These are phyloP conservation scores for Apiospora malaysiana DNA, from an alignment of 2,329 filamentous ascomycete species.

Conservation along the genomic window DNA sequence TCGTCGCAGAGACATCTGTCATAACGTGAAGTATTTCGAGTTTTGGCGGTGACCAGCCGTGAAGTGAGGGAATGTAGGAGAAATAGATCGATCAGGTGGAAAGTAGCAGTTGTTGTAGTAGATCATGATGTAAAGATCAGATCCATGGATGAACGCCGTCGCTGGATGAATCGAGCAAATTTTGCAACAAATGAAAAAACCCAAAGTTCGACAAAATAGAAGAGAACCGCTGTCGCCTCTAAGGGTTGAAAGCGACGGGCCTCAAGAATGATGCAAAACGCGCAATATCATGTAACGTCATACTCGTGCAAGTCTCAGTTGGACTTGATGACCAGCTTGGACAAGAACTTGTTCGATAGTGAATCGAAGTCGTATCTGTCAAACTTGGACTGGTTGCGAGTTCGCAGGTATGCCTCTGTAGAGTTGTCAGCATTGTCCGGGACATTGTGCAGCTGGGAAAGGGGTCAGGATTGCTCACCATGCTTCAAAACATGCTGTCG, in stretches of 20 bases:
- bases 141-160: conserved; percentile 48
- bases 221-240: conserved; percentile 24
- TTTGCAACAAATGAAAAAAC: conserved; percentile 38
- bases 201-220: conserved; percentile 31
- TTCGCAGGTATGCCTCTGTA: conserved; percentile 84
- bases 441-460: background rate
- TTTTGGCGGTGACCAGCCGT: conserved; percentile 40
- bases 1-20: conserved; percentile 27
- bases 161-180: conserved; percentile 46
- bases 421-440: conserved; percentile 45
- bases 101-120: conserved; percentile 31
- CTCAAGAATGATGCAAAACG: conserved; percentile 16
- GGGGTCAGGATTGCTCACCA: conserved; percentile 63
- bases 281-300: conserved; percentile 1
- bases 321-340: conserved; percentile 93
- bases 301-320: conserved; percentile 59
- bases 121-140: conserved; percentile 43
- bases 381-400: conserved; percentile 80
- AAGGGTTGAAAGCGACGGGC: background rate
- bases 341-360: conserved; percentile 95
- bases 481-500: conserved; percentile 91
- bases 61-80: conserved; percentile 34
- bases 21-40: conserved; percentile 36
- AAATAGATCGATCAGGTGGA: conserved; percentile 34
- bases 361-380: conserved; percentile 93